These are phyloP conservation scores for Epichloe brachyelytri DNA, from an alignment of 2,329 filamentous ascomycete species.

Conservation along the genomic window DNA sequence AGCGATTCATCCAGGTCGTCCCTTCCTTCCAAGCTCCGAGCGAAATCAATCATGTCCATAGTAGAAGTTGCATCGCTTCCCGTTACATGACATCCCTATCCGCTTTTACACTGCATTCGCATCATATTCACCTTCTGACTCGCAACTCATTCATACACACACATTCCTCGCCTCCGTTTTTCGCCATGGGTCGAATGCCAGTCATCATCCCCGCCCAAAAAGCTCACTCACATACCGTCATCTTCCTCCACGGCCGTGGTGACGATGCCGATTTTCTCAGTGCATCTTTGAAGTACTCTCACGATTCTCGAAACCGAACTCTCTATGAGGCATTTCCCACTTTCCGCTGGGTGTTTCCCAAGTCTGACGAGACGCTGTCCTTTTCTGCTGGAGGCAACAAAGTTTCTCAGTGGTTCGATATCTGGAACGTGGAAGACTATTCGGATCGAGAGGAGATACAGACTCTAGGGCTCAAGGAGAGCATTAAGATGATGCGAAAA, in stretches of 20 bases:
- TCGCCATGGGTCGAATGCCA: background rate
- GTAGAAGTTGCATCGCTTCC: no score
- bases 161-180: background rate
- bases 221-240: slow-evolving; percentile 27
- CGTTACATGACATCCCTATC: background rate
- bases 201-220: background rate
- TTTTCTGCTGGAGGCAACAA: slow-evolving; percentile 11
- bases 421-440: slow-evolving; percentile 29
- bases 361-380: slow-evolving; percentile 21
- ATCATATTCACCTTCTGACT: background rate
- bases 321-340: slow-evolving; percentile 29
- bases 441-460: slow-evolving; percentile 30
- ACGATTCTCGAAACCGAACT: slow-evolving; percentile 18
- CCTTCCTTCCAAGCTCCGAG: background rate
- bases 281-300: slow-evolving; percentile 16
- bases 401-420: slow-evolving; percentile 37
- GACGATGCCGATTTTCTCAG: slow-evolving; percentile 23
- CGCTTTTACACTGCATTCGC: background rate
- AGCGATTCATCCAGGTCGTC: background rate
- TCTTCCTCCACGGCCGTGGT: slow-evolving; percentile 34
- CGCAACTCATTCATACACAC: background rate
- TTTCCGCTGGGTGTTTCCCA: slow-evolving; percentile 37
- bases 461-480: slow-evolving; percentile 25
- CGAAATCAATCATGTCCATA: no score
- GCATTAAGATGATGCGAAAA: slow-evolving; percentile 18